These are phyloP conservation scores for Pulveroboletus ravenelii DNA, from an alignment of 768 basidiomycete species.

Conservation along the genomic window DNA sequence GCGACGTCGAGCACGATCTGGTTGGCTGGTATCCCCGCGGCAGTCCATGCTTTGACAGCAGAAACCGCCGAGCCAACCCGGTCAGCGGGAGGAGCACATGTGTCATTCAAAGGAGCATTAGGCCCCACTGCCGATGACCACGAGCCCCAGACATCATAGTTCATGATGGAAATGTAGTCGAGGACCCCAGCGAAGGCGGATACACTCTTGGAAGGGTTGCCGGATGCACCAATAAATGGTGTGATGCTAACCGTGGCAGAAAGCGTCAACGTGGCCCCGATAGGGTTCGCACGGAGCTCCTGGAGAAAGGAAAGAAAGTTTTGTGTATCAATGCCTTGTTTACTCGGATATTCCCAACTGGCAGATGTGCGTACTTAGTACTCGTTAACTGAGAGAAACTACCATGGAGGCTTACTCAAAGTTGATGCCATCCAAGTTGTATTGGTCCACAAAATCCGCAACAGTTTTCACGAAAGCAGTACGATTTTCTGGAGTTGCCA, in stretches of 20 bases:
- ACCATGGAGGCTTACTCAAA: conserved; percentile 21
- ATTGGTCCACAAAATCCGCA: conserved; percentile 41
- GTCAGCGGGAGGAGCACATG: conserved; percentile 55
- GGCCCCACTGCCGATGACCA: conserved; percentile 60
- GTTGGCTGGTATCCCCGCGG: conserved; percentile 64
- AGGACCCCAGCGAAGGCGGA: conserved; percentile 67
- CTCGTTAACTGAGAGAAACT: neutral
- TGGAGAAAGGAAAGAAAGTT: conserved; percentile 79
- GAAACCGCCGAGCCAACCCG: conserved; percentile 72
- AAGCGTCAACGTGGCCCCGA: conserved; percentile 52
- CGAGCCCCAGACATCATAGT: conserved; percentile 58
- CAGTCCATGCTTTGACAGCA: conserved; percentile 66
- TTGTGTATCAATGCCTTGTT: conserved; percentile 64
- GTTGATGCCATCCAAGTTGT: conserved; percentile 53
- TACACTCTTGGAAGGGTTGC: conserved; percentile 62
- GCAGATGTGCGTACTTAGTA: conserved; percentile 10
- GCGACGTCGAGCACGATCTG: conserved; percentile 80
- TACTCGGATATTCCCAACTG: conserved; percentile 85
- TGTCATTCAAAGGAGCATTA: conserved; percentile 77
- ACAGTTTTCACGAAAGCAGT: conserved; percentile 64
- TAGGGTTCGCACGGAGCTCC: conserved; percentile 53
- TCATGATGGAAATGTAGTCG: conserved; percentile 61
- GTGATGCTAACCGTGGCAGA: conserved; percentile 63
- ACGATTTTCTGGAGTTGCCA: conserved; percentile 53
- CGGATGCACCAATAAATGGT: conserved; percentile 60